A percentile compares a stretch with the other conserved stretches of the same genome.
Evolutionary conservation across 2,329 filamentous ascomycete genomes (phyloP).

Genomic region (Scopulariopsis brevicaulis): DNA sequence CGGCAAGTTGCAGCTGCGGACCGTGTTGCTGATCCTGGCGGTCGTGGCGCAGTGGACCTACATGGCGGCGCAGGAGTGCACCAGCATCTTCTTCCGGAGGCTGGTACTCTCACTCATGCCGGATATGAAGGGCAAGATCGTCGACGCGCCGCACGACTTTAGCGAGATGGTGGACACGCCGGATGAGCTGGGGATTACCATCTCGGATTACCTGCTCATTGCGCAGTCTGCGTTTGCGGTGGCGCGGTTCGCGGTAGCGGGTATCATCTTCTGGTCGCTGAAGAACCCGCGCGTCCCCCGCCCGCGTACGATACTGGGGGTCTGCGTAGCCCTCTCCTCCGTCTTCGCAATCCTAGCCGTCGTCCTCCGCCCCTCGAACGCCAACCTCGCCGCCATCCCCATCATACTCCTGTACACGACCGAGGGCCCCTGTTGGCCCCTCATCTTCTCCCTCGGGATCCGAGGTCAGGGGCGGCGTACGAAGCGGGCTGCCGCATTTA

Average conservation of each 20-base stretch:
- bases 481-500: slow-evolving; percentile 65
- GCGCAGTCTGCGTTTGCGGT: slow-evolving; percentile 63
- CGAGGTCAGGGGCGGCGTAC: slow-evolving; percentile 70
- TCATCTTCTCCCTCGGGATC: slow-evolving; percentile 70
- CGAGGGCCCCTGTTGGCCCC: slow-evolving; percentile 73
- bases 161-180: slow-evolving; percentile 20
- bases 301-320: slow-evolving; percentile 57
- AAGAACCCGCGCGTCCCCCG: slow-evolving; percentile 40
- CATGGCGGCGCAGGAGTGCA: slow-evolving; percentile 59
- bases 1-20: slow-evolving; percentile 40
- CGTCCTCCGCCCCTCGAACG: slow-evolving; percentile 28
- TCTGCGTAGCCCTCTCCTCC: slow-evolving; percentile 49
- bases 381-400: slow-evolving; percentile 44
- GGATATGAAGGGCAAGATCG: slow-evolving; percentile 11
- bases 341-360: slow-evolving; percentile 36
- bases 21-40: slow-evolving; percentile 53
- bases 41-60: slow-evolving; percentile 71
- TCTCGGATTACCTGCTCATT: slow-evolving; percentile 57
- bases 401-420: slow-evolving; percentile 66
- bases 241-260: slow-evolving; percentile 58
- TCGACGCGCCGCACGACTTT: slow-evolving; percentile 8
- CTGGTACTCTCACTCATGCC: slow-evolving; percentile 32
- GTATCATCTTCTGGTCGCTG: slow-evolving; percentile 47
- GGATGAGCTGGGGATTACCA: slow-evolving; percentile 37
- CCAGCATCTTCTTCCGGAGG: slow-evolving; percentile 48